Percentiles rank a stretch among this genome's conserved stretches.
Evolutionary conservation across 2,329 filamentous ascomycete species (phyloP).

Genomic region (Sclerotinia nivalis): DNA sequence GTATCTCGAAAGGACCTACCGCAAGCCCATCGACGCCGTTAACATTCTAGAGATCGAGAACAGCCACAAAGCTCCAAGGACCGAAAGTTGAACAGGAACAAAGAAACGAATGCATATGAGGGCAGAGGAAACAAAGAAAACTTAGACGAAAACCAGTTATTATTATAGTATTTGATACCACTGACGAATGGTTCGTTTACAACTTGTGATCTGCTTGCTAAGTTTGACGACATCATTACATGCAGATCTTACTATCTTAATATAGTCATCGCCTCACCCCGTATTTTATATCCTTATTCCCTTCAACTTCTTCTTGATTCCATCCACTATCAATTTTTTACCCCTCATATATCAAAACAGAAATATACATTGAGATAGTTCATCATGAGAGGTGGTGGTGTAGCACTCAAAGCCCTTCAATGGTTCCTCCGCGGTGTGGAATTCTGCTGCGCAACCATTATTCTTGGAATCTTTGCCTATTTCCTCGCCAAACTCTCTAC

Average conservation of each 20-base stretch:
- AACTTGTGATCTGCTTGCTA: background rate
- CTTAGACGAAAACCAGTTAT: background rate
- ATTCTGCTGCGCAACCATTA: slow-evolving; percentile 69
- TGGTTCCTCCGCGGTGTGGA: slow-evolving; percentile 73
- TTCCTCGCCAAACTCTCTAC: slow-evolving; percentile 74
- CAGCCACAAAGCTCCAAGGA: background rate
- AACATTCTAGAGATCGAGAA: background rate
- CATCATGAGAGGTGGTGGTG: slow-evolving; percentile 59
- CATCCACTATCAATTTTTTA: background rate
- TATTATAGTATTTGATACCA: background rate
- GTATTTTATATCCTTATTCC: background rate
- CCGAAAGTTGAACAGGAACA: background rate
- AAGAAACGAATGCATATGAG: background rate
- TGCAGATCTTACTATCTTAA: slow-evolving; percentile 1
- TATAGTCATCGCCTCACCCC: background rate
- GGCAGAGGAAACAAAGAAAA: background rate
- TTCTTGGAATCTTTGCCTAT: slow-evolving; percentile 80
- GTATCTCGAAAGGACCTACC: background rate
- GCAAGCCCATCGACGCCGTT: background rate
- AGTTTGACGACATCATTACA: slow-evolving; percentile 9
- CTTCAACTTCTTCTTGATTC: background rate
- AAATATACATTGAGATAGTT: background rate
- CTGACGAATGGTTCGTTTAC: background rate
- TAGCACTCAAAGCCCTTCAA: slow-evolving; percentile 67
- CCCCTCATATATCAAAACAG: background rate